These are phyloP conservation scores for Pisolithus thermaeus DNA, from an alignment of 1,284 basidiomycete genomes.

Conservation along the genomic window DNA sequence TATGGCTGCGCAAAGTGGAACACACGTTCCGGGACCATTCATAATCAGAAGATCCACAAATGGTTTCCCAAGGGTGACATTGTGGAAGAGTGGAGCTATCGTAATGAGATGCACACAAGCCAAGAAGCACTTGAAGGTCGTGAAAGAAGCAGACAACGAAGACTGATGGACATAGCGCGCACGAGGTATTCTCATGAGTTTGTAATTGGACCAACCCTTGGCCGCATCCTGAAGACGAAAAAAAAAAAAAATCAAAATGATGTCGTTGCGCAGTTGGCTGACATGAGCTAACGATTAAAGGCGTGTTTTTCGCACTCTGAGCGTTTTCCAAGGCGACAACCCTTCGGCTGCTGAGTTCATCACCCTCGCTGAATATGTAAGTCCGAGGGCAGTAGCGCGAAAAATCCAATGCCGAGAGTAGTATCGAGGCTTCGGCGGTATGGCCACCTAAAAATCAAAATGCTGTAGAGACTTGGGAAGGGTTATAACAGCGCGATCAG, in stretches of 20 bases:
- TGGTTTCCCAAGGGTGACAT: slow-evolving; percentile 20
- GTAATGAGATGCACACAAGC: slow-evolving; percentile 53
- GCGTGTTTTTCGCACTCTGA: slow-evolving; percentile 21
- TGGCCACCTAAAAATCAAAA: slow-evolving; percentile 71
- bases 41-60: slow-evolving; percentile 81
- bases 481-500: not conserved
- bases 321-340: slow-evolving; percentile 58
- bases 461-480: not conserved
- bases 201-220: slow-evolving; percentile 29
- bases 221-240: slow-evolving; percentile 9
- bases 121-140: slow-evolving; percentile 57
- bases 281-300: slow-evolving; percentile 14
- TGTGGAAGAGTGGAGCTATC: slow-evolving; percentile 39
- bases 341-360: slow-evolving; percentile 73
- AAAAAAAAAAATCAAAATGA: slow-evolving; percentile 7
- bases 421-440: slow-evolving; percentile 80
- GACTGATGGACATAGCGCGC: slow-evolving; percentile 83
- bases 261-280: not conserved
- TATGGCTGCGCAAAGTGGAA: slow-evolving; percentile 70
- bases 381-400: slow-evolving; percentile 69
- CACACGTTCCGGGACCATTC: slow-evolving; percentile 95
- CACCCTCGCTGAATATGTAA: slow-evolving; percentile 84
- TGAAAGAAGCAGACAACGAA: slow-evolving; percentile 60
- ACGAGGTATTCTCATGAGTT: slow-evolving; percentile 69
- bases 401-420: slow-evolving; percentile 76